A percentile compares a stretch with the other conserved stretches of the same genome.
Conservation (phyloP, 2,329 filamentous ascomycete species). For the Aureobasidium vineae region DNA sequence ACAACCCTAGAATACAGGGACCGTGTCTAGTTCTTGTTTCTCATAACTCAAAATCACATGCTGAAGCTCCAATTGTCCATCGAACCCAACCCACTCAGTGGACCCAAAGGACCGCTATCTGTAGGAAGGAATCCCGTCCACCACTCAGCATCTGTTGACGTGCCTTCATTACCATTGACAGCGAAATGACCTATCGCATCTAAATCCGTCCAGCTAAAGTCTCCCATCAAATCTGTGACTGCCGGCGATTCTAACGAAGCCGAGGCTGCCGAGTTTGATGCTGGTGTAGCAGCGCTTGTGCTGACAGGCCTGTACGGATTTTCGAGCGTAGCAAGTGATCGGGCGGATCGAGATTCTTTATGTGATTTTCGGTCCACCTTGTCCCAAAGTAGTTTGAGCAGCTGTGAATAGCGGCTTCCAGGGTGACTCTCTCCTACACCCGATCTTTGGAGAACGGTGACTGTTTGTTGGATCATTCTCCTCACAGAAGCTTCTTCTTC, state of each 20-base stretch:
- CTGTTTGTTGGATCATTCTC: constrained; percentile 49
- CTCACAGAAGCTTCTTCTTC: constrained; percentile 50
- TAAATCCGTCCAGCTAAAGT: constrained; percentile 52
- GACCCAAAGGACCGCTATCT: constrained; percentile 38
- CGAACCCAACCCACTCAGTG: constrained; percentile 34
- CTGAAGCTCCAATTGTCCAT: constrained; percentile 38
- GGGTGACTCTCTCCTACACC: constrained; percentile 49
- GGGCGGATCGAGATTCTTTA: constrained; percentile 25
- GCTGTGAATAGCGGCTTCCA: constrained; percentile 48
- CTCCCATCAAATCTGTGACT: constrained; percentile 48
- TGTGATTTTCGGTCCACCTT: constrained; percentile 44
- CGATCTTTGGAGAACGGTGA: constrained; percentile 46
- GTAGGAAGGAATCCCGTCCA: constrained; percentile 42
- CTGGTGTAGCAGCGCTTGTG: constrained; percentile 38
- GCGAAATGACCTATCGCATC: constrained; percentile 51
- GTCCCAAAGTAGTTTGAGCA: constrained; percentile 50
- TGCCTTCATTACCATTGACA: constrained; percentile 43
- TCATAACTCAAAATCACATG: background rate
- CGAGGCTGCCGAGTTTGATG: constrained; percentile 31
- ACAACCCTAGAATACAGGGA: background rate
- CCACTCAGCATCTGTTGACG: constrained; percentile 37
- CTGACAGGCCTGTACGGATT: constrained; percentile 45
- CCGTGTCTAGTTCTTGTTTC: background rate
- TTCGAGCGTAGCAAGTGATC: constrained; percentile 32
- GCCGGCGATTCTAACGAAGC: constrained; percentile 38